Conservation (phyloP, 2,329 filamentous ascomycete species). For the Ceratocystis harringtonii region DNA sequence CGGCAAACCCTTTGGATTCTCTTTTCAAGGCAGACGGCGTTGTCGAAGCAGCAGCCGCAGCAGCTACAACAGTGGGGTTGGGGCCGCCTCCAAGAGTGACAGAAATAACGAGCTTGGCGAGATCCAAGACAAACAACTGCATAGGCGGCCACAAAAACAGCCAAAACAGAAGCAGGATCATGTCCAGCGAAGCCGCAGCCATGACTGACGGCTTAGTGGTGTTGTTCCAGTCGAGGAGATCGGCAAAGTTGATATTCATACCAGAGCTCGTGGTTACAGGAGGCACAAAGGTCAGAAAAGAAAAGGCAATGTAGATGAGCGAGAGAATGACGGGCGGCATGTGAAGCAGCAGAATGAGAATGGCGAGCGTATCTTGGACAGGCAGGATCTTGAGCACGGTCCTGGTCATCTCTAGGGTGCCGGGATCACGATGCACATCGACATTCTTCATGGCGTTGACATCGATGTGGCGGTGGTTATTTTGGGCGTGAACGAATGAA, state of each 20-base stretch:
- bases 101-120: conserved; percentile 86
- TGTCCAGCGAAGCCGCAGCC: conserved; percentile 71
- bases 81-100: conserved; percentile 63
- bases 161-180: conserved; percentile 71
- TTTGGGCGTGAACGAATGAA: conserved; percentile 25
- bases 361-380: conserved; percentile 87
- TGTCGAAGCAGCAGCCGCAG: neutral
- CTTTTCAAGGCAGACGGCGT: conserved; percentile 39
- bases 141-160: conserved; percentile 74
- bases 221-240: conserved; percentile 79
- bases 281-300: conserved; percentile 81
- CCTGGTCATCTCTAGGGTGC: conserved; percentile 60
- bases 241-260: conserved; percentile 67
- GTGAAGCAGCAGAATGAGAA: conserved; percentile 88
- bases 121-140: conserved; percentile 75
- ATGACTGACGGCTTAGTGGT: conserved; percentile 73
- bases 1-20: conserved; percentile 32
- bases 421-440: conserved; percentile 54
- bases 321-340: conserved; percentile 78
- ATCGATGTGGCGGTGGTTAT: conserved; percentile 50
- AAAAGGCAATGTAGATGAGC: conserved; percentile 81
- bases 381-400: conserved; percentile 84
- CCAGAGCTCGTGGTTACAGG: conserved; percentile 64
- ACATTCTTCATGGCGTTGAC: conserved; percentile 54
- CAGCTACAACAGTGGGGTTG: conserved; percentile 25